A percentile compares a stretch with the other conserved stretches of the same genome.
These are phyloP conservation scores for Xylariaceae sp. DNA, from an alignment of 2,329 filamentous ascomycete species.

Conservation along the genomic window DNA sequence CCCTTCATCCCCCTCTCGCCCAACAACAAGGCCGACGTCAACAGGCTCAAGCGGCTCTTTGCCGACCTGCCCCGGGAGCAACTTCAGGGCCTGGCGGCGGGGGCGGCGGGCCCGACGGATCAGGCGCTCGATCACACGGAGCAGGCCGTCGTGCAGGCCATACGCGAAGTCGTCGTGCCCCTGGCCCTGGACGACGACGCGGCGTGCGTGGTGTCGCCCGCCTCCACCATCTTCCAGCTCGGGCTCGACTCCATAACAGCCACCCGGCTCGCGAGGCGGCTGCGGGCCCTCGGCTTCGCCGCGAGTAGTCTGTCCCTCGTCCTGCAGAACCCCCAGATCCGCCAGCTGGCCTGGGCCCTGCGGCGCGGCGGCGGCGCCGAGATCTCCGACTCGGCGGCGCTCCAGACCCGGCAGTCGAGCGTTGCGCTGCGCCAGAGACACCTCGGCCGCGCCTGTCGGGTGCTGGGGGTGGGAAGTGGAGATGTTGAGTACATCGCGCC, in stretches of 20 bases:
- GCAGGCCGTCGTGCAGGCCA: constrained; percentile 40
- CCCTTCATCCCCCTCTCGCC: constrained; percentile 69
- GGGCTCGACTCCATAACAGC: constrained; percentile 85
- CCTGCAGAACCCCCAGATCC: constrained; percentile 52
- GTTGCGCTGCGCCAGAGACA: constrained; percentile 58
- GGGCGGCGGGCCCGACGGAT: constrained; percentile 14
- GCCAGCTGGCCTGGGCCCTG: constrained; percentile 36
- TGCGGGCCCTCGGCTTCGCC: constrained; percentile 56
- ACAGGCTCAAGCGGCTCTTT: constrained; percentile 61
- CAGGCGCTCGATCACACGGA: constrained; percentile 29
- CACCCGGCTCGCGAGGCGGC: constrained; percentile 56
- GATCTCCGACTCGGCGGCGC: constrained; percentile 17
- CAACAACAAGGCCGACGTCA: constrained; percentile 84
- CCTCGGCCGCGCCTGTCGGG: constrained; percentile 40
- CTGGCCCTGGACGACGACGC: constrained; percentile 37
- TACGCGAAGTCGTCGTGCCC: too few relatives aligned
- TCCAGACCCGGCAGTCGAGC: constrained; percentile 52
- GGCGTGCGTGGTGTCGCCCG: constrained; percentile 45
- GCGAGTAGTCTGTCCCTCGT: constrained; percentile 58
- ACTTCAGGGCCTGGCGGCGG: constrained; percentile 49
- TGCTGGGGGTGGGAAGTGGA: constrained; percentile 40
- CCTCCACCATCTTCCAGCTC: constrained; percentile 72
- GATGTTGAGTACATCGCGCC: constrained; percentile 69
- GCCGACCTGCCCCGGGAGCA: constrained; percentile 49
- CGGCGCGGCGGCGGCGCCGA: constrained; percentile 8